Evolutionary conservation across 2,329 filamentous ascomycete species (phyloP), one percentile per base, ranked within the genome.

Genomic region (Epicoccum nigrum): DNA sequence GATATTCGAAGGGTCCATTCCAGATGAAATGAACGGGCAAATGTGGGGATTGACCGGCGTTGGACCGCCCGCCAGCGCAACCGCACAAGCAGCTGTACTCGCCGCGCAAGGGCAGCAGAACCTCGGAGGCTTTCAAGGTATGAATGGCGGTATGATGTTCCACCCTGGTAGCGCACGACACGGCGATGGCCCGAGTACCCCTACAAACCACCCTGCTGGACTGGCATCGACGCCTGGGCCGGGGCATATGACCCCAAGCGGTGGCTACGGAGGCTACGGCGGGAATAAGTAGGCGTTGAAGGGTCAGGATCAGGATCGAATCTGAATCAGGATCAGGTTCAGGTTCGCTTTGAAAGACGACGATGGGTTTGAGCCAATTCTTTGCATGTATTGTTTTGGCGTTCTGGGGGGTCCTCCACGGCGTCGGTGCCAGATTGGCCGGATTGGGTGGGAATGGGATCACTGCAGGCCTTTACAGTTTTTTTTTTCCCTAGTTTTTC

Each of bases 31-130:
- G 62, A 91, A 95, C 60, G 92, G 92, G 53, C 93, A 95, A 74
- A 92, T 97, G 63, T 97, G 93, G 89, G 93, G 93, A 9, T 79
- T 97, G 8, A 92, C 92, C 44, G 88, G 76, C 23, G 78, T 81
- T 9, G 73, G 75, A 8, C 71, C 76, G 12, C 79, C 78, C 16
- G 78, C 78, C 2, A 82, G 89, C 60, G 85, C 77, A 78, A 83
- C 74, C 65, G 81, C 76, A n/a, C 62, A 80, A 62, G 67, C 68
- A 58, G 69, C 71, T 42, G 67, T 71, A 15, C 69, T 77, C 20
- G 76, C 76, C 13, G 76, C 76, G 46, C 76, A 75, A 48, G 76
- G 72, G 40, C 64, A 60, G n/a, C 68, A 70, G 38, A 64, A 48
- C 11, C 38, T 69, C 11, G 45, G 58, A 1, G 66, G 66, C 4